Base-by-base conservation (phyloP, 2,329 filamentous ascomycete genomes). In the Rutstroemia sp. region DNA sequence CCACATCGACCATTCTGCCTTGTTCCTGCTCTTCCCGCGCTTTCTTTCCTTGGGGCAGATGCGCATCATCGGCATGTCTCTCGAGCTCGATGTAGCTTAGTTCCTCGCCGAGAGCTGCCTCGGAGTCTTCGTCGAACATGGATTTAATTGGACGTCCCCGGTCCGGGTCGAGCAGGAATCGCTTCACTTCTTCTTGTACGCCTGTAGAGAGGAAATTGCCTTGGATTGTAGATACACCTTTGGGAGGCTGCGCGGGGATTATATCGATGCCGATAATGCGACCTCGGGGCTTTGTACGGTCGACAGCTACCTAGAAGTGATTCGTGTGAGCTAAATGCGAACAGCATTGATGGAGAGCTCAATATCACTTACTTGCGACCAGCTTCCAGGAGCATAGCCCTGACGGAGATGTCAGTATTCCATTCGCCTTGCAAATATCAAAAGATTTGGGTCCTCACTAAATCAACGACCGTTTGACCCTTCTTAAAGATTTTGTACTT, bases 171-270 rank as follows among this genome's bases (percentile, higher is more conserved):
- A 78, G 73, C 42, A 99, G 81, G 67, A 92, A 94, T 5, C 83
- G 78, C 69, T 87, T 86, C 40, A 96, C 85, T 70, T 92, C 81
- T 21, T 76, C 79, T 70, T 88, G 88, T n/a, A 96, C 85, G 2
- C 74, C 72, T 0, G 83, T 79, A 5, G 85, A 87, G 42, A 97
- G 76, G 63, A 99, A 97, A 70, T 99, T 89, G 48, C 95, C 94
- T 72, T 99, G 94, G 57, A 99, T 91, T 2, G 90, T 90, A 27
- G 89, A 92, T n/a, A 95, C 91, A 21, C 94, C 94, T 66, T 81
- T 84, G 0, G 94, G 94, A 5, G 95, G 92, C 69, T 92, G 87
- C 0, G 91, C 89, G 4, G 94, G 94, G 62, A 99, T 90, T 51
- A 99, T 81, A 70, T 99, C 94, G 66, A 99, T 92, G 10, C 94